Evolutionary conservation across 176 grass and related monocot genomes (phyloP).

Genomic region (Aegilops bicornis): DNA sequence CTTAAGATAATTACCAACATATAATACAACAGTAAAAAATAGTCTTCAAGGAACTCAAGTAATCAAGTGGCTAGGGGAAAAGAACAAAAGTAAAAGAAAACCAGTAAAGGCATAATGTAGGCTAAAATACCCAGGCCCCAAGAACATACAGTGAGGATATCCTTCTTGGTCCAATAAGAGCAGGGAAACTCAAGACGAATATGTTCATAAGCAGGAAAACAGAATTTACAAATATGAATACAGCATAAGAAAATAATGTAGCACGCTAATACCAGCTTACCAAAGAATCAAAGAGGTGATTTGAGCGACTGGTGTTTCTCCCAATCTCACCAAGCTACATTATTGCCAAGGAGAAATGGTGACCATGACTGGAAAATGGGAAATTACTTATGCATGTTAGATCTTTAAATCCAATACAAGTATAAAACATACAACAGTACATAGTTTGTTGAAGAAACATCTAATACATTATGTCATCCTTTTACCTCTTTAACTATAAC

Average conservation of each 20-base stretch:
- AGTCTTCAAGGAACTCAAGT: background rate
- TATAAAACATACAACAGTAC: background rate
- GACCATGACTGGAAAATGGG: slow-evolving; percentile 66
- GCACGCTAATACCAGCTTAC: slow-evolving; percentile 52
- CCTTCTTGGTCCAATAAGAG: background rate
- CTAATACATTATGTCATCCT: slow-evolving; percentile 14
- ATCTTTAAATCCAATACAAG: slow-evolving; percentile 15
- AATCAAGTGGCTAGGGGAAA: background rate
- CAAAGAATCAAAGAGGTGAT: slow-evolving; percentile 60
- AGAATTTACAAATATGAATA: slow-evolving; percentile 1
- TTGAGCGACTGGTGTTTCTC: slow-evolving; percentile 16
- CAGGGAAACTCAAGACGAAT: background rate
- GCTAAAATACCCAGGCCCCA: background rate
- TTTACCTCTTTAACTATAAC: slow-evolving; percentile 68
- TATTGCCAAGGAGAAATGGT: slow-evolving; percentile 68
- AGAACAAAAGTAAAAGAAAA: background rate
- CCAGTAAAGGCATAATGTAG: background rate
- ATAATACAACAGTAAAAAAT: background rate
- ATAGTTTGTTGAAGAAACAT: background rate
- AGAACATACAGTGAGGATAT: background rate
- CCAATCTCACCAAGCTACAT: slow-evolving; percentile 25
- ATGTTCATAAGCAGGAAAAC: background rate
- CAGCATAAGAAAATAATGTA: slow-evolving; percentile 9
- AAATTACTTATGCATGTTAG: slow-evolving; percentile 14
- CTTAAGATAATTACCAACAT: background rate